A percentile compares a stretch with the other conserved stretches of the same genome.
Evolutionary conservation across 2,329 filamentous ascomycete genomes (phyloP).

Genomic region (Penicillium sclerotigenum): DNA sequence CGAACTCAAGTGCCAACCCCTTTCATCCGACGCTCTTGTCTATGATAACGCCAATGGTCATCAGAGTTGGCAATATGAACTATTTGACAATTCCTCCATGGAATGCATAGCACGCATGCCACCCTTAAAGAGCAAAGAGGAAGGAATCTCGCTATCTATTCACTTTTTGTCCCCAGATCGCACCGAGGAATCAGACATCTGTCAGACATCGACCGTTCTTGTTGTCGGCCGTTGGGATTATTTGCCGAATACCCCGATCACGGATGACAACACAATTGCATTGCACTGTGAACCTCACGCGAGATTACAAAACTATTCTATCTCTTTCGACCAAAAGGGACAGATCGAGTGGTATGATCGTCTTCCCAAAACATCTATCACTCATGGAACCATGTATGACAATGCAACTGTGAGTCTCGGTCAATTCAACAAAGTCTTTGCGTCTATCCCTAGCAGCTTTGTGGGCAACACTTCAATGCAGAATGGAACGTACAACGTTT

Average conservation of each 20-base stretch:
- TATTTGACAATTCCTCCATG: conserved; percentile 23
- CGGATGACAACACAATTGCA: conserved; percentile 30
- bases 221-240: conserved; percentile 37
- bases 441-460: conserved; percentile 34
- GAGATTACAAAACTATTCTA: conserved; percentile 23
- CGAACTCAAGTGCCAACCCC: conserved; percentile 22
- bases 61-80: conserved; percentile 27
- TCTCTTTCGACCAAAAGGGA: conserved; percentile 31
- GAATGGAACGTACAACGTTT: conserved; percentile 28
- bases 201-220: conserved; percentile 32
- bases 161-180: conserved; percentile 33
- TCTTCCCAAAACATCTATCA: conserved; percentile 20
- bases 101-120: conserved; percentile 31
- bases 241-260: conserved; percentile 22
- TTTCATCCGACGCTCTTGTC: conserved; percentile 19
- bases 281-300: conserved; percentile 33
- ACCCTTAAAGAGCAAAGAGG: conserved; percentile 17
- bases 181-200: conserved; percentile 22
- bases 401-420: conserved; percentile 35
- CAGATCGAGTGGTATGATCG: conserved; percentile 23
- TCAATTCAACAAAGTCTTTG: conserved; percentile 38
- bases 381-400: conserved; percentile 28
- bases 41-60: conserved; percentile 11
- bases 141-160: conserved; percentile 31
- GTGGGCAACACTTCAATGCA: conserved; percentile 24